Evolutionary conservation across 441 rosid species (phyloP).

Genomic region (Jatropha multifida): DNA sequence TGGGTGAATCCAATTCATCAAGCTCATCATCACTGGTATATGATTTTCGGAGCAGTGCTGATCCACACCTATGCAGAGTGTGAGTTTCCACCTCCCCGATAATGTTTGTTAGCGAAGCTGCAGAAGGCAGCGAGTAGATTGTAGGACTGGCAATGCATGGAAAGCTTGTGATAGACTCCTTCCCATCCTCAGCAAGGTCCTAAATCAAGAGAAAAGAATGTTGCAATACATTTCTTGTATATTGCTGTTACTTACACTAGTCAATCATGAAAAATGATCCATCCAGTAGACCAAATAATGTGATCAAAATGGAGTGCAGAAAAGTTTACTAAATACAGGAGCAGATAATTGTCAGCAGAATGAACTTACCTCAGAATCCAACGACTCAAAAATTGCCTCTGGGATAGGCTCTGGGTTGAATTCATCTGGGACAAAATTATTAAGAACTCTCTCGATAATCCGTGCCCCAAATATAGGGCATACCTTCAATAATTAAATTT

Average conservation of each 20-base stretch:
- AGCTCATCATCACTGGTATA: constrained; percentile 85
- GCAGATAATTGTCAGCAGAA: not conserved
- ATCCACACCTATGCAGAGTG: constrained; percentile 46
- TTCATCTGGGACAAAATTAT: constrained; percentile 82
- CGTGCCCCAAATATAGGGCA: constrained; percentile 72
- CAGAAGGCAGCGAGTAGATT: constrained; percentile 56
- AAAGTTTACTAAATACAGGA: not conserved
- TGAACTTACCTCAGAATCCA: constrained; percentile 69
- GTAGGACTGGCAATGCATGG: constrained; percentile 67
- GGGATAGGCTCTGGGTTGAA: constrained; percentile 89
- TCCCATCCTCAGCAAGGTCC: constrained; percentile 46
- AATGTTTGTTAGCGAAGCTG: constrained; percentile 47
- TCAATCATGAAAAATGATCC: not conserved
- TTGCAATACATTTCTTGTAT: not conserved
- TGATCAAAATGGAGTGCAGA: not conserved
- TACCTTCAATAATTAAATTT: constrained; percentile 46
- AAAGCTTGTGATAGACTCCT: constrained; percentile 42
- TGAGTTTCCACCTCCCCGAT: constrained; percentile 54
- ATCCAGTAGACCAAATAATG: not conserved
- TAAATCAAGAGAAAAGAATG: constrained; percentile 23
- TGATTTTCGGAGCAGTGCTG: constrained; percentile 58
- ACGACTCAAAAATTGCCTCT: constrained; percentile 54
- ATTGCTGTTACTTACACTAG: not conserved
- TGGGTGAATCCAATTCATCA: constrained; percentile 72
- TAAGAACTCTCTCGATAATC: constrained; percentile 64